Conservation (phyloP, 2,329 filamentous ascomycete genomes). For the Pyrenophora seminiperda region DNA sequence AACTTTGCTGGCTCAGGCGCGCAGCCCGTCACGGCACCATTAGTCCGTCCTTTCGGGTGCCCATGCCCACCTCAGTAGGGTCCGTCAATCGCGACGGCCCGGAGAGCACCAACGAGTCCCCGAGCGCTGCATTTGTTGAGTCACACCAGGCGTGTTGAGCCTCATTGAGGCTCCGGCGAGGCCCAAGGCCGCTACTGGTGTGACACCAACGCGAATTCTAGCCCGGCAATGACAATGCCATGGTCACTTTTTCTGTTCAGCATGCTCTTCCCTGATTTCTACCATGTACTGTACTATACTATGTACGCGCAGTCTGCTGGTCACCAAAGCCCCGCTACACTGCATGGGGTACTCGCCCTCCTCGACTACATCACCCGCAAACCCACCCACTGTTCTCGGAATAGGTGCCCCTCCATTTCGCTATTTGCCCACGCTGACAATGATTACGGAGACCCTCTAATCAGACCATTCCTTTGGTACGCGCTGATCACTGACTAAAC, state of each 20-base stretch:
- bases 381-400: too few relatives aligned
- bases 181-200: slow-evolving; percentile 10
- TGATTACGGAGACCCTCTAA: background rate
- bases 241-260: background rate
- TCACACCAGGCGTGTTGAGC: slow-evolving; percentile 14
- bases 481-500: slow-evolving; percentile 8
- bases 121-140: slow-evolving; percentile 11
- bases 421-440: background rate
- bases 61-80: slow-evolving; percentile 8
- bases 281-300: too few relatives aligned
- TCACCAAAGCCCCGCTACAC: too few relatives aligned
- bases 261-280: background rate
- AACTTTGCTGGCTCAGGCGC: slow-evolving; percentile 7
- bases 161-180: slow-evolving; percentile 14
- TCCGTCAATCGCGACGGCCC: slow-evolving; percentile 12
- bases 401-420: background rate
- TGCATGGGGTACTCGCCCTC: too few relatives aligned
- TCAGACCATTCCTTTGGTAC: background rate
- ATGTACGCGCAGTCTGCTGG: background rate
- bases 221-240: background rate
- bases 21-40: slow-evolving; percentile 9
- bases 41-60: slow-evolving; percentile 2
- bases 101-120: slow-evolving; percentile 18
- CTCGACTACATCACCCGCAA: too few relatives aligned
- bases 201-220: slow-evolving; percentile 7